Evolutionary conservation across 192 early-diverging fungal species (phyloP), one percentile per base, ranked within the genome.

Genomic region (Linnemannia elongata): DNA sequence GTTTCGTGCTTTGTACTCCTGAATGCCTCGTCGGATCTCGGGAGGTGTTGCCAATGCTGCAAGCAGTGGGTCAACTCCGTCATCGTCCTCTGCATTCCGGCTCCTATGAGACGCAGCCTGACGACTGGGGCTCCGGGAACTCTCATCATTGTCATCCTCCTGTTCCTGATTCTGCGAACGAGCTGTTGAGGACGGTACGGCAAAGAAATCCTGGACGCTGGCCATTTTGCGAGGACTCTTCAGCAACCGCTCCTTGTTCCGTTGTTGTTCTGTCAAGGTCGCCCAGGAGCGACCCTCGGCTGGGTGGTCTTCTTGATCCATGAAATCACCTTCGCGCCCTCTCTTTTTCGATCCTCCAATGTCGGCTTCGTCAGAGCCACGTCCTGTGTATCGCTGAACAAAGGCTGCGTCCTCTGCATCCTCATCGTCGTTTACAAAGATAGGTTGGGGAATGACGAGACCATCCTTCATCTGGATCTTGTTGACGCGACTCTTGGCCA

Each of bases 141-240:
- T 17, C 15, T 76, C 76, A 5, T 30, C 60, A 17, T 78, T 57
- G 12, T 41, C 36, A 12, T 39, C 68, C 18, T 69, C 57, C 24
- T 80, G 63, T 7, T 38, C 35, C 45, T 78, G 68, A 4, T 63
- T 54, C 60, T 13, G 60, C 10, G 60, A 66, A 4, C 36, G 44
- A 55, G 45, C 24, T 36, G 69, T n/a, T 15, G 60, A 38, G 8
- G 63, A 24, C 24, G 47, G n/a, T 20, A 70, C 38, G 7, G 74
- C 69, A 63, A 86, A 80, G 77, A 86, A 80, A 27, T 81, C 83
- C 17, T 86, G 74, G 17, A 86, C 79, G 38, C 79, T 86, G 10
- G 79, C 78, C 75, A 80, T 86, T 52, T 86, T 86, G n/a, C 83
- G 83, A 15, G 83, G 83, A 55, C 83, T 86, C 35, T 71, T 72